Conservation (phyloP, 2,329 filamentous ascomycete genomes). For the Rasamsonia emersonii region DNA sequence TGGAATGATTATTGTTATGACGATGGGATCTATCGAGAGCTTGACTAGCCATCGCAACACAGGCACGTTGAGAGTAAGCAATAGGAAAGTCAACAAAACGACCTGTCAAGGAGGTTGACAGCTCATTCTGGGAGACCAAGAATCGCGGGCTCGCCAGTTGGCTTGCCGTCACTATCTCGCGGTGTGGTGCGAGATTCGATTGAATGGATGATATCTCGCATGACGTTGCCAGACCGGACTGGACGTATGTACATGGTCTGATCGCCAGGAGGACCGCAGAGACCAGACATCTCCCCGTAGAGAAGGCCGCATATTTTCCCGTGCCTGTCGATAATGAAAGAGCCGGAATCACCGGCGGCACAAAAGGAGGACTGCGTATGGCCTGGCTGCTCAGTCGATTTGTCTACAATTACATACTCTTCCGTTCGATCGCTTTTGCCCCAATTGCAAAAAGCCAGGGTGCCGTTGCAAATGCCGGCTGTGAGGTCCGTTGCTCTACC, state of each 20-base stretch:
- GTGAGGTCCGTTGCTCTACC: slow-evolving; percentile 8
- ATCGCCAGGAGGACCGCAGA: background rate
- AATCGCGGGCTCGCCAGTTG: background rate
- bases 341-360: background rate
- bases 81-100: too few species aligned
- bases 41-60: too few species aligned
- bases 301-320: background rate
- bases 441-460: slow-evolving; percentile 7
- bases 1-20: too few species aligned
- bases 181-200: background rate
- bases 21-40: too few species aligned
- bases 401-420: background rate
- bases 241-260: too few species aligned
- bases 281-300: background rate
- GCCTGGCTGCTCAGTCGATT: too few species aligned
- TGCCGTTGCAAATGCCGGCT: slow-evolving; percentile 9
- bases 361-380: background rate
- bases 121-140: too few species aligned
- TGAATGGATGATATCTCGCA: background rate
- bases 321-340: background rate
- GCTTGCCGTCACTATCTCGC: background rate
- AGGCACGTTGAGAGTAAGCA: too few species aligned
- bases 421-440: background rate
- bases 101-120: too few species aligned
- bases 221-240: slow-evolving; percentile 1